These are phyloP conservation scores for Acer negundo DNA, from an alignment of 345 rosid genomes.

Conservation along the genomic window DNA sequence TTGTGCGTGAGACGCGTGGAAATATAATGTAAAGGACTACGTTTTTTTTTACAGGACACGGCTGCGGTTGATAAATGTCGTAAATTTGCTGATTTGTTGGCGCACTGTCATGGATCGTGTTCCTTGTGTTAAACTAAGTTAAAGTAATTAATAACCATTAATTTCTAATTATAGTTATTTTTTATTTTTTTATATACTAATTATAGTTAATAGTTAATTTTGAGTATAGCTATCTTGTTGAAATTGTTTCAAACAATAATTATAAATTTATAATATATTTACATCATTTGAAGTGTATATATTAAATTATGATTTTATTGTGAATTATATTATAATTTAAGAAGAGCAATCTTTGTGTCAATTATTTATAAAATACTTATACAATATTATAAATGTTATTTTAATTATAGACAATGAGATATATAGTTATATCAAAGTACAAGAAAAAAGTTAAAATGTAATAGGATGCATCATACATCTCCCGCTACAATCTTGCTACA, in stretches of 20 bases:
- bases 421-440: no score
- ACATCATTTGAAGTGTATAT: background rate
- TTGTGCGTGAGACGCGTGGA: slow-evolving; percentile 10
- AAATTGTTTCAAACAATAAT: background rate
- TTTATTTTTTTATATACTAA: no score
- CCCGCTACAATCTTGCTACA: no score
- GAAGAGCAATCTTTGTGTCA: no score
- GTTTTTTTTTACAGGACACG: background rate
- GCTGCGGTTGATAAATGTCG: background rate
- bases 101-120: background rate
- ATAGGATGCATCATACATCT: no score
- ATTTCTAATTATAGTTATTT: background rate
- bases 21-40: background rate
- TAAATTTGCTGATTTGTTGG: slow-evolving; percentile 8
- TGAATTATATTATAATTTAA: no score
- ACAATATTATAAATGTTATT: no score
- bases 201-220: background rate
- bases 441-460: no score
- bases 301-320: background rate
- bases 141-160: background rate
- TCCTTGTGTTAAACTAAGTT: background rate
- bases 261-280: no score
- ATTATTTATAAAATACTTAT: no score
- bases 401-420: no score
- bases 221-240: background rate